Conservation (phyloP, 2,329 filamentous ascomycete genomes). For the Ramularia collo-cygni region DNA sequence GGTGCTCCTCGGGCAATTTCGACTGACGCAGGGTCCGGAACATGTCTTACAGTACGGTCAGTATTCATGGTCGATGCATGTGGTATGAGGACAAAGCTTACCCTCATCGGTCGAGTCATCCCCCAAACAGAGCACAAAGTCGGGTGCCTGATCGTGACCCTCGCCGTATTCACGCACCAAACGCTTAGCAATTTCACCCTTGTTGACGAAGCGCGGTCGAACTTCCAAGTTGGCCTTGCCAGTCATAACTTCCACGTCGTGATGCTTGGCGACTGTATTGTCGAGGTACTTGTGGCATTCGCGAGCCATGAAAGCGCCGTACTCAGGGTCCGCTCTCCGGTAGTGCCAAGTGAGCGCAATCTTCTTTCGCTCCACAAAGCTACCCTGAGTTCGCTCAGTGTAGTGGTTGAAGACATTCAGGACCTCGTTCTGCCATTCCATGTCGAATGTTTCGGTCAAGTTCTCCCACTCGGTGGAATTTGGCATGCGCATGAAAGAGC, state of each 20-base stretch:
- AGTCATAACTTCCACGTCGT: constrained; percentile 92
- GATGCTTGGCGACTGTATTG: constrained; percentile 65
- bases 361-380: constrained; percentile 89
- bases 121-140: constrained; percentile 84
- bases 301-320: constrained; percentile 67
- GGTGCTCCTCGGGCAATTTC: constrained; percentile 54
- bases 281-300: constrained; percentile 80
- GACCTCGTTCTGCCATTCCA: constrained; percentile 87
- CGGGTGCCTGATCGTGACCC: constrained; percentile 53
- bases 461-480: constrained; percentile 76
- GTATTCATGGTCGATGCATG: constrained; percentile 13
- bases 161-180: constrained; percentile 67
- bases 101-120: constrained; percentile 98
- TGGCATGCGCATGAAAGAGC: constrained; percentile 86
- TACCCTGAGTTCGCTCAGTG: constrained; percentile 81
- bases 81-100: constrained; percentile 33
- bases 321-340: constrained; percentile 79
- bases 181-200: constrained; percentile 86
- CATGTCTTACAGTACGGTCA: constrained; percentile 48
- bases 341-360: constrained; percentile 98
- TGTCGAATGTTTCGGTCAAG: constrained; percentile 75
- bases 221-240: constrained; percentile 97
- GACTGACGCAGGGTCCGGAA: constrained; percentile 69
- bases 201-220: constrained; percentile 94
- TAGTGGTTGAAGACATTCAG: constrained; percentile 79